Evolutionary conservation across 345 rosid species (phyloP).

Genomic region (Limnanthes douglasii): DNA sequence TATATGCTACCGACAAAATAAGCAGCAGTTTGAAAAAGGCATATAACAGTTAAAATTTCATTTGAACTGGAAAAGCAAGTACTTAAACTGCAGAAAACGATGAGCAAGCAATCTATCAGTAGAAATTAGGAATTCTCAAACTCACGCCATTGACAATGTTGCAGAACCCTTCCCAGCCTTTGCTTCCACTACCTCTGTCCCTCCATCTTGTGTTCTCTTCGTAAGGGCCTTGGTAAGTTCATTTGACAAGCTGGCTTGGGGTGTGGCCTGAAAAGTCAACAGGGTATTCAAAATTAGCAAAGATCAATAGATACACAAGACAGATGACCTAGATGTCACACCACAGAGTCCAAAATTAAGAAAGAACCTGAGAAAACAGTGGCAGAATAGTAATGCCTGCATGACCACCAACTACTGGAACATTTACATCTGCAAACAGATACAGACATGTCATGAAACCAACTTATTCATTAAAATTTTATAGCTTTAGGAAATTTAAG

Average conservation of each 20-base stretch:
- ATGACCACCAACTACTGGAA: slow-evolving; percentile 74
- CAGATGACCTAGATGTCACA: not conserved
- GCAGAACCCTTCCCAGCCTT: slow-evolving; percentile 96
- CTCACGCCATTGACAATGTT: slow-evolving; percentile 89
- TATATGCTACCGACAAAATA: not conserved
- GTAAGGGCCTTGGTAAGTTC: slow-evolving; percentile 57
- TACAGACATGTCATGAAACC: not conserved
- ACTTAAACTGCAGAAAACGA: too few relatives aligned
- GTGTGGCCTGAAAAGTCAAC: slow-evolving; percentile 40
- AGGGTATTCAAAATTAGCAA: slow-evolving; percentile 7
- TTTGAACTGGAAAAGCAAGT: slow-evolving; percentile 1
- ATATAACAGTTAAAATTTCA: not conserved
- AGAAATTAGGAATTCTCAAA: too few relatives aligned
- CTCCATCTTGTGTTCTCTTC: slow-evolving; percentile 83
- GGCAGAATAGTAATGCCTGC: slow-evolving; percentile 69
- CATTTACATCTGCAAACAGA: slow-evolving; percentile 34
- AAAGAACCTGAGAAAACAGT: slow-evolving; percentile 38
- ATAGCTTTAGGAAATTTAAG: too few relatives aligned
- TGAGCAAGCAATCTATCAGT: too few relatives aligned
- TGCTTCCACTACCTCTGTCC: slow-evolving; percentile 85
- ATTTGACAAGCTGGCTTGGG: slow-evolving; percentile 47
- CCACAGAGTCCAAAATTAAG: not conserved
- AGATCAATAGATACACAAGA: not conserved
- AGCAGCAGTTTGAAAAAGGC: not conserved
- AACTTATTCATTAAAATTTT: too few relatives aligned